Conservation (phyloP, 768 basidiomycete genomes). For the Hypholoma fasciculare region DNA sequence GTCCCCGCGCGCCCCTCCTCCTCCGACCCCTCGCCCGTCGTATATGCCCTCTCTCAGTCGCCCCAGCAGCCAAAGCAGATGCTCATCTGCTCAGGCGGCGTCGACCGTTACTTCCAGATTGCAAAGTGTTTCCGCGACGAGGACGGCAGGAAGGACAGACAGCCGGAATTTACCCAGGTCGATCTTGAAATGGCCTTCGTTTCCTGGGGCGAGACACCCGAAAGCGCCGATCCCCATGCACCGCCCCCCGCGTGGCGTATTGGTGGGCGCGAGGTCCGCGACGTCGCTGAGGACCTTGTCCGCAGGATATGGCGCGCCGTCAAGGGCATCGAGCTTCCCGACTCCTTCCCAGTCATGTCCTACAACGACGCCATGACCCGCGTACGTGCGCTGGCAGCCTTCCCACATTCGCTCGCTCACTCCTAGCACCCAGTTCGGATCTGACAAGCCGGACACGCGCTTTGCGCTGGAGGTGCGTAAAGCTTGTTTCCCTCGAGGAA, state of each 20-base stretch:
- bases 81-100: constrained; percentile 83
- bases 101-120: constrained; percentile 92
- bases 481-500: constrained; percentile 12
- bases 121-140: constrained; percentile 96
- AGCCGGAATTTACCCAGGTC: constrained; percentile 96
- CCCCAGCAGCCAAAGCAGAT: constrained; percentile 97
- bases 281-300: constrained; percentile 75
- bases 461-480: constrained; percentile 77
- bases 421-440: constrained; percentile 66
- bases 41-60: constrained; percentile 92
- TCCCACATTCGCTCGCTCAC: constrained; percentile 10
- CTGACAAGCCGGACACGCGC: constrained; percentile 93
- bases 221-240: constrained; percentile 5
- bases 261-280: constrained; percentile 81
- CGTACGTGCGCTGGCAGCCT: constrained; percentile 41
- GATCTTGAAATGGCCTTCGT: constrained; percentile 97
- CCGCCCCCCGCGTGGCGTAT: constrained; percentile 64
- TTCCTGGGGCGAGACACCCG: constrained; percentile 60
- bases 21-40: constrained; percentile 40
- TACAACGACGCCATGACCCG: constrained; percentile 90
- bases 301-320: constrained; percentile 74
- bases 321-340: constrained; percentile 61
- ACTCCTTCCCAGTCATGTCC: constrained; percentile 77
- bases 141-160: constrained; percentile 91
- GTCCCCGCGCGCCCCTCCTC: constrained; percentile 69